phyloP scores from a whole-genome alignment of 306 rosid genomes.

The Quercus glauca region DNA sequence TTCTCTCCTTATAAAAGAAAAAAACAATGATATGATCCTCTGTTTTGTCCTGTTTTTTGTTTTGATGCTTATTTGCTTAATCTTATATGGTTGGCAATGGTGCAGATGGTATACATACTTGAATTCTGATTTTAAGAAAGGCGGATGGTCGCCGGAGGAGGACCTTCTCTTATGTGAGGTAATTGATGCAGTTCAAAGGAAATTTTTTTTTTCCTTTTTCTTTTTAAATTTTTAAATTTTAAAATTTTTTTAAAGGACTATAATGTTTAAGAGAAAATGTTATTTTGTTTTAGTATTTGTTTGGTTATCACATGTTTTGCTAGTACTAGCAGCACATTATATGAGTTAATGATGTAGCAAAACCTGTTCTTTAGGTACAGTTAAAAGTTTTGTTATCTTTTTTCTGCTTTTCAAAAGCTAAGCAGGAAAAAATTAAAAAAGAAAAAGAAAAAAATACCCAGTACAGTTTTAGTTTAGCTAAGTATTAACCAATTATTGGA shows the following conservation, averaged over 20 bases:
- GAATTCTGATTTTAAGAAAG: constrained; percentile 99
- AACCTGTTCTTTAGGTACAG: constrained; percentile 8
- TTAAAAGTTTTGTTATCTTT: background rate
- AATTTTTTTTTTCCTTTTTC: background rate
- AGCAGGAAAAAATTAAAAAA: background rate
- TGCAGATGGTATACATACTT: constrained; percentile 97
- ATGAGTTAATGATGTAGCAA: constrained; percentile 1
- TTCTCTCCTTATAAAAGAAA: too few species aligned
- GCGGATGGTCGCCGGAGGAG: constrained; percentile 99
- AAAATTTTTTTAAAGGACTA: too few species aligned
- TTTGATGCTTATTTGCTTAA: constrained; percentile 14
- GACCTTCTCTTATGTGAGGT: constrained; percentile 97
- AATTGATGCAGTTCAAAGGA: constrained; percentile 2
- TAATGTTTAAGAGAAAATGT: background rate
- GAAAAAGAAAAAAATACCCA: background rate
- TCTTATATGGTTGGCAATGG: constrained; percentile 27
- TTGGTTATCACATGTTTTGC: constrained; percentile 1
- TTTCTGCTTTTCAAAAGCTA: constrained; percentile 18
- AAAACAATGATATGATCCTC: constrained; percentile 19
- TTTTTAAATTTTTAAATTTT: too few species aligned
- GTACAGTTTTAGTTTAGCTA: background rate
- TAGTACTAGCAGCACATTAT: constrained; percentile 5
- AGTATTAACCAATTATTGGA: constrained; percentile 14
- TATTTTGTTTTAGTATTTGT: background rate
- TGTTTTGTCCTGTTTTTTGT: constrained; percentile 7